phyloP scores from a whole-genome alignment of 257 asterid genomes.

The Solanum chiquidenum region DNA sequence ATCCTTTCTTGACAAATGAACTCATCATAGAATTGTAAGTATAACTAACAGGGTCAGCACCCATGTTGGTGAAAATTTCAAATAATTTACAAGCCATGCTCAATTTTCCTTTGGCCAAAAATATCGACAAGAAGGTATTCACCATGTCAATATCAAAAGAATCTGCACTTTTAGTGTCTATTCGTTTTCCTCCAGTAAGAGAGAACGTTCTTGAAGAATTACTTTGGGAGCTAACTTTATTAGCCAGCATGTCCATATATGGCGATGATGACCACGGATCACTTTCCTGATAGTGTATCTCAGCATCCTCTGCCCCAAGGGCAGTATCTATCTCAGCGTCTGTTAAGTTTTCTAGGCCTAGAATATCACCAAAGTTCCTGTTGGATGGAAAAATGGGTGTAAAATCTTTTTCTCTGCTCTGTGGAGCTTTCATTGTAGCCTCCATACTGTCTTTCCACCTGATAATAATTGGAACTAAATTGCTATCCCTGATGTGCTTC shows the following conservation, averaged over 20 bases:
- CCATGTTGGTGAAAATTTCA: constrained; percentile 65
- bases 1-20: constrained; percentile 83
- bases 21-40: constrained; percentile 89
- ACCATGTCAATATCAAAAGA: constrained; percentile 81
- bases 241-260: constrained; percentile 70
- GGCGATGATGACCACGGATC: constrained; percentile 97
- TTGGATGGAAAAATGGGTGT: constrained; percentile 56
- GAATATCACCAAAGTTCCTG: constrained; percentile 39
- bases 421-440: constrained; percentile 40
- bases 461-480: constrained; percentile 58
- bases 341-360: constrained; percentile 20
- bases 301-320: constrained; percentile 7
- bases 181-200: constrained; percentile 49
- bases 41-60: constrained; percentile 61
- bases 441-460: constrained; percentile 85
- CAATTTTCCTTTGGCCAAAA: constrained; percentile 78
- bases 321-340: constrained; percentile 5
- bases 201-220: constrained; percentile 21
- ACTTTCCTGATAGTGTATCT: constrained; percentile 13
- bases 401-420: constrained; percentile 60
- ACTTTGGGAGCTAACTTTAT: constrained; percentile 17
- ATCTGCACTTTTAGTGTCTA: constrained; percentile 49
- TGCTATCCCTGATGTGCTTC: constrained; percentile 64
- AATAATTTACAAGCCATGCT: constrained; percentile 87
- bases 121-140: constrained; percentile 78